Evolutionary conservation across 305 asterid genomes (phyloP), one percentile per base, ranked within the genome.

Genomic region (Ilex paraguariensis): DNA sequence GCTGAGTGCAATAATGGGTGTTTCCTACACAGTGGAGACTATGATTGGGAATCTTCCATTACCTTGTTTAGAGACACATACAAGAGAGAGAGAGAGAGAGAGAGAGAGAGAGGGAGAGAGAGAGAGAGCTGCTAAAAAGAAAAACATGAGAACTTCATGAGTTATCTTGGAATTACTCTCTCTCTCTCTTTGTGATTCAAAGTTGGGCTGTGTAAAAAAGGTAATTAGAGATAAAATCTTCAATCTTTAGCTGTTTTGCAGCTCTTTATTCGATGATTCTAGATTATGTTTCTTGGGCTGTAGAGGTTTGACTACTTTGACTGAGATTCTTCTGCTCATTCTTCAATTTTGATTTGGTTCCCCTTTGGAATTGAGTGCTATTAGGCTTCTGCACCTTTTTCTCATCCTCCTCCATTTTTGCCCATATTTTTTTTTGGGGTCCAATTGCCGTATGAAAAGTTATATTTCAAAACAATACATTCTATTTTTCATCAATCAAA

Each of bases 11-110:
- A 87, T 85, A 77, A 87, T 83, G 81, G 68, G 21, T 79, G 79
- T 77, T 75, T 85, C 68, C 77, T 69, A 33, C 66, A 62, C 82
- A 73, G 88, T 87, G 93, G 93, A 83, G 70, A 75, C 68, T 85
- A 87, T 87, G 88, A 85, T 85, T 81, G 87, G 75, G 89, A 85
- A 79, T 79, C 90, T 83, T 73, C 77, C 82, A 63, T 75, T 66
- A 70, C 54, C 75, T 36, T 36, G 7, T 36, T 36, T 36, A 5
- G 1, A 21, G 2, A 21, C 28, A 21, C 21, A 17, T 17, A 17
- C 36, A 53, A 63, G 65, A 60, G 64, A 16, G 54, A 64, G 52
- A 17, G 21, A 17, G 57, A 74, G 65, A 63, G 65, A 60, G 64
- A 16, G 54, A 64, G 52, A 17, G 21, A 17, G 57, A 74, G 65